Evolutionary conservation across 2,329 filamentous ascomycete genomes (phyloP), one percentile per base, ranked within the genome.

Genomic region (Alternaria ethzedia): DNA sequence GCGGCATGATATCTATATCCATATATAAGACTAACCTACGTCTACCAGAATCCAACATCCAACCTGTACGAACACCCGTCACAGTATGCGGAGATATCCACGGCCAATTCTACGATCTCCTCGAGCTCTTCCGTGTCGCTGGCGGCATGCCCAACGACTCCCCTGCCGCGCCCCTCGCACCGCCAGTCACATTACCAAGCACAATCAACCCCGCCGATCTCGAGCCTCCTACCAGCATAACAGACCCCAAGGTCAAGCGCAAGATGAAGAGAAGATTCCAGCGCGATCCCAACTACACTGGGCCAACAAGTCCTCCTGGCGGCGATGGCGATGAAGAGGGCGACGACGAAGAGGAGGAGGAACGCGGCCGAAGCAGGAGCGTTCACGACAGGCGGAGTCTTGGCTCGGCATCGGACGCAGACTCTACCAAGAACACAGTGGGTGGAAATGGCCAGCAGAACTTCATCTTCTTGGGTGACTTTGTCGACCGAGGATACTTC

Each of bases 1-100:
- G 26, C 0, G 20, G 8, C 17, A 32, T 12, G 9, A 5, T 21
- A 3, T 26, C 6, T 7, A 6, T 5, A 11, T n/a, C 11, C 13
- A 32, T 11, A 8, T 25, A 41, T 4, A 10, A 2, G 26, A 41
- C 49, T 65, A 59, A 63, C 36, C 5, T 25, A 25, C 23, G 3
- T 25, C 25, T 8, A 3, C 7, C 72, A 96, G 96, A 99, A 83
- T 97, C 94, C 69, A 99, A 99, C 80, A 98, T 99, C 63, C 96
- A 98, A 80, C 96, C 96, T n/a, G 95, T 99, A 20, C 89, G 91
- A 57, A 97, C 96, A 0, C 96, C 96, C 7, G 96, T 99, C 67
- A 99, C 96, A 6, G 91, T 99, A 67, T 98, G 96, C 77, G 96
- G 96, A 78, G 96, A 99, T 79, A 98, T 99, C 67, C 96, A 99